Percentiles rank a stretch among this genome's conserved stretches.
phyloP scores from a whole-genome alignment of 768 basidiomycete genomes.

The Rhodotorula diobovata region DNA sequence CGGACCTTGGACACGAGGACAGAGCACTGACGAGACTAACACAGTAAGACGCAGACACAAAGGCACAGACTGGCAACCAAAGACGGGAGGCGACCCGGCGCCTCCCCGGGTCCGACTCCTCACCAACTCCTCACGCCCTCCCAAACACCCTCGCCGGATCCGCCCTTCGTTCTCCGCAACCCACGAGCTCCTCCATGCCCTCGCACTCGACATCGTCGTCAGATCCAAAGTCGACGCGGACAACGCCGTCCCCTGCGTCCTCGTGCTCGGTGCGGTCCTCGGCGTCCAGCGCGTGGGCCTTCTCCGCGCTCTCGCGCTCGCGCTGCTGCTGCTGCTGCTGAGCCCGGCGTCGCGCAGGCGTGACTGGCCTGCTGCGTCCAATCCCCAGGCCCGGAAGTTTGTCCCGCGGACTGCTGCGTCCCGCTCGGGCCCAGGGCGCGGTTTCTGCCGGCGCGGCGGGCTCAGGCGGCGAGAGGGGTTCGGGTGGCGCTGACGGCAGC shows the following conservation, averaged over 20 bases:
- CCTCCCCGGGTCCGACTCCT: not conserved
- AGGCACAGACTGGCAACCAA: too few relatives aligned
- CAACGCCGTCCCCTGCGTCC: not conserved
- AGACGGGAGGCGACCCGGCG: too few relatives aligned
- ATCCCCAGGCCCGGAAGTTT: constrained; percentile 5
- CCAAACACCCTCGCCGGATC: constrained; percentile 6
- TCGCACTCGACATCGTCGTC: not conserved
- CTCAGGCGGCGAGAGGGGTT: not conserved
- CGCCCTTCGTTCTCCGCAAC: not conserved
- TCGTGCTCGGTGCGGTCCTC: too few relatives aligned
- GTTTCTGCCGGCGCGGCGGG: too few relatives aligned
- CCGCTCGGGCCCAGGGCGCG: not conserved
- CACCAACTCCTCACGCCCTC: not conserved
- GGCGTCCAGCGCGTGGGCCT: not conserved
- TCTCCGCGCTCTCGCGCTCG: not conserved
- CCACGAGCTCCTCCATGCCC: constrained; percentile 6
- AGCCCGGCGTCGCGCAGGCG: not conserved
- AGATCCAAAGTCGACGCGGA: not conserved
- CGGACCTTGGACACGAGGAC: too few relatives aligned
- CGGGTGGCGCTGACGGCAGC: not conserved
- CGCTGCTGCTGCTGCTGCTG: not conserved
- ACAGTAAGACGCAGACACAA: too few relatives aligned
- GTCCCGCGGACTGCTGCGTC: not conserved
- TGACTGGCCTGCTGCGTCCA: constrained; percentile 1
- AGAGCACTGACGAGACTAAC: too few relatives aligned